A percentile compares a stretch with the other conserved stretches of the same genome.
Evolutionary conservation across 2,329 filamentous ascomycete genomes (phyloP).

Genomic region (Curvularia verruculosa): DNA sequence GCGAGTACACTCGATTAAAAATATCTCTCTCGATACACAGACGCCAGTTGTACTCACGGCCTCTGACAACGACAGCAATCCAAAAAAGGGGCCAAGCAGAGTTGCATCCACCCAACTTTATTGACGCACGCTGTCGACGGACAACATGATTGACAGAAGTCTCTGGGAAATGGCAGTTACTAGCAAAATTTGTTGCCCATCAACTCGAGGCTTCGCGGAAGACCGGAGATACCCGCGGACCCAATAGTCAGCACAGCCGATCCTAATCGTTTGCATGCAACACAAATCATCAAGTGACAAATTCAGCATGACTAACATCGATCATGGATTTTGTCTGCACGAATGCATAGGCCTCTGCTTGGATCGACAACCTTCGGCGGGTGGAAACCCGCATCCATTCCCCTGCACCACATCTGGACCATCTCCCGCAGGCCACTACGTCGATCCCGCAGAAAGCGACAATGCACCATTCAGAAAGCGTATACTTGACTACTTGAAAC

Average conservation of each 20-base stretch:
- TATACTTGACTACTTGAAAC: not conserved
- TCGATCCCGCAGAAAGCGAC: conserved; percentile 8
- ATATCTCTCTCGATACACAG: not conserved
- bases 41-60: not conserved
- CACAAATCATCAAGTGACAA: not conserved
- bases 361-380: not conserved
- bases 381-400: not conserved
- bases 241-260: not conserved
- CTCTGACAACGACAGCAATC: not conserved
- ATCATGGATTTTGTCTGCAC: not conserved
- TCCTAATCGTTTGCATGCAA: conserved; percentile 2
- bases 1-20: not conserved
- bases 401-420: conserved; percentile 2
- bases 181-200: not conserved
- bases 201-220: not conserved
- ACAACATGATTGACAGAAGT: not conserved
- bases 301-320: not conserved
- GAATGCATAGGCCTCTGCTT: not conserved
- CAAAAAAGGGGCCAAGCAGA: not conserved
- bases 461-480: not conserved
- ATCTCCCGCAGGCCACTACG: conserved; percentile 1
- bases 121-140: not conserved
- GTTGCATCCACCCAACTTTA: not conserved
- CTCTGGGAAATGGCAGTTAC: not conserved
- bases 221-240: not conserved